Evolutionary conservation across 306 rosid species (phyloP).

Genomic region (Vigna trinervia): DNA sequence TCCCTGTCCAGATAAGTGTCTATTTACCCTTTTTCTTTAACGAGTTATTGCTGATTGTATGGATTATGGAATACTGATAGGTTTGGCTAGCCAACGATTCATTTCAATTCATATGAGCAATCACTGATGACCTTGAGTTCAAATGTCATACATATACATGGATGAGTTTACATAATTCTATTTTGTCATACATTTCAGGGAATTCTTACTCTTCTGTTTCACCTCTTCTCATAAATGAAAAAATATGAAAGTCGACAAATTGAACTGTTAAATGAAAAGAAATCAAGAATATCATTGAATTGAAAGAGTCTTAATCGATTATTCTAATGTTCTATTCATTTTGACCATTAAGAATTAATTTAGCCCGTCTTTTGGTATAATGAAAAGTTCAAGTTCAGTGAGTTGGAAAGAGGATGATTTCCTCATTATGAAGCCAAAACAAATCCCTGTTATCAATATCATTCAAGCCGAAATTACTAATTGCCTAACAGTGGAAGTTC

Average conservation of each 20-base stretch:
- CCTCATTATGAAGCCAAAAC: not conserved
- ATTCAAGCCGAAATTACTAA: not conserved
- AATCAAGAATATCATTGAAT: not conserved
- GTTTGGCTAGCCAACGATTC: not conserved
- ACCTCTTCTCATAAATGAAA: not conserved
- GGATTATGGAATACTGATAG: constrained; percentile 9
- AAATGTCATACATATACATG: not conserved
- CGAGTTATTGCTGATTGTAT: constrained; percentile 11
- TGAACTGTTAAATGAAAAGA: not conserved
- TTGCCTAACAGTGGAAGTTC: not conserved
- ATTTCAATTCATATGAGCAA: not conserved
- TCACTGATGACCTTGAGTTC: not conserved
- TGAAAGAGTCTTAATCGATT: too few relatives aligned
- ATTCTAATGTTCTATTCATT: not conserved
- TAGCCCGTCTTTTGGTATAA: too few relatives aligned
- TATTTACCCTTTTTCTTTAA: not conserved
- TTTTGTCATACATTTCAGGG: not conserved
- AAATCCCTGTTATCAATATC: not conserved
- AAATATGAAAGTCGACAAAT: not conserved
- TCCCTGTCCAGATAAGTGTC: constrained; percentile 2
- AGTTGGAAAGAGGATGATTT: not conserved
- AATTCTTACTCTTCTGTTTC: not conserved
- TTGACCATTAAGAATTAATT: not conserved
- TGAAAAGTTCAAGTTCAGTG: not conserved
- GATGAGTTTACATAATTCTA: not conserved